Evolutionary conservation across 2,329 filamentous ascomycete genomes (phyloP).

Genomic region (Nigrospora osmanthi): DNA sequence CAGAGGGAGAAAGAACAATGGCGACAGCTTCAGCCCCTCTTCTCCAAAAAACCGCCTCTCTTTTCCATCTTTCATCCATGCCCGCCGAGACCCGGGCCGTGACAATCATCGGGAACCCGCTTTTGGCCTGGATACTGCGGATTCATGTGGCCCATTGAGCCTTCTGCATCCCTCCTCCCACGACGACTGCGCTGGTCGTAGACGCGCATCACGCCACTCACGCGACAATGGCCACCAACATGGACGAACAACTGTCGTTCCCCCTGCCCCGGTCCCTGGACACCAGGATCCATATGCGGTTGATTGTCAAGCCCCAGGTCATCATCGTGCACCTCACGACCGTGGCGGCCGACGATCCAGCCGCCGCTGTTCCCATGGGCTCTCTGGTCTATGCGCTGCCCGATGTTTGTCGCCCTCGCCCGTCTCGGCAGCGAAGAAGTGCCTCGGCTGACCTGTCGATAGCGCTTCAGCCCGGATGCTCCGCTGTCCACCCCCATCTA

Average conservation of each 20-base stretch:
- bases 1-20: too few relatives aligned
- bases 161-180: too few relatives aligned
- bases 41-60: too few relatives aligned
- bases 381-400: slow-evolving; percentile 93
- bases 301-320: slow-evolving; percentile 50
- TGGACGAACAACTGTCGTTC: slow-evolving; percentile 42
- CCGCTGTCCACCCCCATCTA: slow-evolving; percentile 75
- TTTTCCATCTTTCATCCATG: too few relatives aligned
- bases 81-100: too few relatives aligned
- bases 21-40: too few relatives aligned
- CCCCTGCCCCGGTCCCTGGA: slow-evolving; percentile 53
- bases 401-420: slow-evolving; percentile 50
- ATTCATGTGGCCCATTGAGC: too few relatives aligned
- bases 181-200: too few relatives aligned
- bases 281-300: slow-evolving; percentile 51
- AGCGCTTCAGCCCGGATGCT: slow-evolving; percentile 48
- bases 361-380: slow-evolving; percentile 54
- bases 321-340: slow-evolving; percentile 56
- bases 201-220: too few relatives aligned
- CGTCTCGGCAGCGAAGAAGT: too few relatives aligned
- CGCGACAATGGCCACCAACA: background rate
- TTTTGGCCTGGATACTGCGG: too few relatives aligned
- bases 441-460: background rate
- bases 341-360: slow-evolving; percentile 42
- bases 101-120: too few relatives aligned